Base-by-base conservation (phyloP, 306 rosid genomes). In the Geum urbanum region DNA sequence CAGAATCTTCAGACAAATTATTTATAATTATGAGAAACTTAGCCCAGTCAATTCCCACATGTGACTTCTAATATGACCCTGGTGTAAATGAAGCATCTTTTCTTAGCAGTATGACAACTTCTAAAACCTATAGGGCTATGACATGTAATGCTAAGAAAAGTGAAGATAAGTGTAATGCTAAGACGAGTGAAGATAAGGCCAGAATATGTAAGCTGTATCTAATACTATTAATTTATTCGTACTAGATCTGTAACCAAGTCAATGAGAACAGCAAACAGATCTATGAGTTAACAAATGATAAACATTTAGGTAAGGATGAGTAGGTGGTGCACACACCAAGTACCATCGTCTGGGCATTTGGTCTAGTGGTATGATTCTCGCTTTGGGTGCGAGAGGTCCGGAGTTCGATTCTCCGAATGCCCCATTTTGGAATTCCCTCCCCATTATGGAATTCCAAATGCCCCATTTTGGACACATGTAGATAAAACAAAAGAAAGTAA, bases 321-420 rank as follows among this genome's bases (percentile, higher is more conserved):
- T 53, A 19, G 9, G 3, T 53, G 20, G 2, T 8, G 58, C 40
- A 57, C 4, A 14, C 13, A 41, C 1, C 10, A 13, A 59, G 7
- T 7, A 2, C 16, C 20, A 35, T 14, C 6, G 8, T 7, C 6
- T 32, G 65, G 65, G 65, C 22, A 59, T 58, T 58, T 58, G 64
- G 85, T 82, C 82, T 82, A 82, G 80, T 75, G 84, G 82, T 80
- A 80, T 77, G 85, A 82, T 86, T 84, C 78, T 75, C 79, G 74
- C 88, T 86, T 82, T 32, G 87, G 86, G 91, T 77, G 84, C 83
- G 68, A 84, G 86, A 84, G 81, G 89, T 84, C 84, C 79, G 55
- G 79, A 76, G 86, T 79, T 79, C 54, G 70, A 79, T 79, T 79
- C 77, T 75, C 74, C 54, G 76, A 74, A 79, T 70, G 67, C 83